Evolutionary conservation across 257 asterid genomes (phyloP), one percentile per base, ranked within the genome.

Genomic region (Jacaranda copaia): DNA sequence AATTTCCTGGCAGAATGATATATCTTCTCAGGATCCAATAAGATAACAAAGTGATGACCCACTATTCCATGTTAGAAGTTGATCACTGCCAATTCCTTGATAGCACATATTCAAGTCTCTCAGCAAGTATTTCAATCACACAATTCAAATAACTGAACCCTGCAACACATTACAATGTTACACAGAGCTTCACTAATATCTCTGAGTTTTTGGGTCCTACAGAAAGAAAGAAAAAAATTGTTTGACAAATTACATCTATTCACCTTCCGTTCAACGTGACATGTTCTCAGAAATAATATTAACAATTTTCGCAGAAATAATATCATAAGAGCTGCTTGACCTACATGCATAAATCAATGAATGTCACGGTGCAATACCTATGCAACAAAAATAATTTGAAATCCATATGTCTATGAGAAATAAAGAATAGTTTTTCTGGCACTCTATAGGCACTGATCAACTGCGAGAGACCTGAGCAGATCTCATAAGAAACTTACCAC

Each of bases 111-210:
- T 58, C 39, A 25, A 52, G 40, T 70, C 64, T 63, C 51, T 46
- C 56, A 16, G 68, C 45, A 52, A 66, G 32, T 59, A 58, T 8
- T 13, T n/a, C 12, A 52, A 64, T 71, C 35, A 66, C 4, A 13
- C 68, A 43, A 49, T 15, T 49, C 72, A 53, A 75, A 58, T 6
- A 18, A 70, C 65, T 59, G 77, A 79, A 81, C 16, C 68, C 77
- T 39, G 14, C 40, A 1, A 19, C 53, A 16, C 66, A 74, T 15
- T 69, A n/a, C n/a, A n/a, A n/a, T n/a, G n/a, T n/a, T n/a, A 38
- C 35, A 25, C 35, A 15, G 60, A 58, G 73, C 6, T 55, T 74
- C 58, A 43, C 52, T 51, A 46, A 14, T 25, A 67, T 56, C 64
- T 6, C 42, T 9, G 35, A 19, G 58, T 59, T 51, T 36, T 46